These are phyloP conservation scores for Mortierella claussenii DNA, from an alignment of 192 early-diverging fungal species.

Conservation along the genomic window DNA sequence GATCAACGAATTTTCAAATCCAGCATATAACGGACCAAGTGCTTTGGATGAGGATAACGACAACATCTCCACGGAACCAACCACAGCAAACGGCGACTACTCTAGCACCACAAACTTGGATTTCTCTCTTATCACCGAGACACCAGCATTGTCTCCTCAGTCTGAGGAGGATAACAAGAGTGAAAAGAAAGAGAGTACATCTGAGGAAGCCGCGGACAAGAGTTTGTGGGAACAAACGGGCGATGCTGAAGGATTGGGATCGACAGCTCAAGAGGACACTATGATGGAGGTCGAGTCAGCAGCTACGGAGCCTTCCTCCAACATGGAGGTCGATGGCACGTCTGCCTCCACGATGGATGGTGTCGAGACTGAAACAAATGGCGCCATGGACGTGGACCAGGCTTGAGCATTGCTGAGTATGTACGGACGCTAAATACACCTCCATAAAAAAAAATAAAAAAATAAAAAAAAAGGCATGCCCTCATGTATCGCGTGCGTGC, in stretches of 20 bases:
- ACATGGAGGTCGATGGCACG: constrained; percentile 11
- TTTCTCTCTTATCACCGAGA: constrained; percentile 18
- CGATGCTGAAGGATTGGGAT: neutral
- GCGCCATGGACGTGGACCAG: constrained; percentile 25
- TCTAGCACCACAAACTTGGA: constrained; percentile 9
- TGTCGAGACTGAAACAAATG: constrained; percentile 9
- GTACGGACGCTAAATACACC: neutral
- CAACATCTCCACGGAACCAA: neutral
- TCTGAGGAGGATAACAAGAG: neutral
- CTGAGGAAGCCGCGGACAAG: neutral
- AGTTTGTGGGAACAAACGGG: neutral
- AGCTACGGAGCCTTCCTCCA: neutral
- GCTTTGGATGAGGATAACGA: constrained; percentile 28
- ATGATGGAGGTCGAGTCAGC: constrained; percentile 1
- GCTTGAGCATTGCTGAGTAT: neutral
- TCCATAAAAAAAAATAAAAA: neutral
- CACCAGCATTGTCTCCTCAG: neutral
- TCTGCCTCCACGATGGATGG: constrained; percentile 15
- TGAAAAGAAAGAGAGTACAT: neutral
- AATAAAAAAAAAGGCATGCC: neutral
- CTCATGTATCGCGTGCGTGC: too few species aligned
- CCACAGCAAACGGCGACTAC: constrained; percentile 24
- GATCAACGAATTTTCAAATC: constrained; percentile 44
- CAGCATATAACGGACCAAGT: constrained; percentile 36
- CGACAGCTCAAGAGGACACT: neutral